Conservation (phyloP, 1,284 basidiomycete species). For the Melampsora americana region DNA sequence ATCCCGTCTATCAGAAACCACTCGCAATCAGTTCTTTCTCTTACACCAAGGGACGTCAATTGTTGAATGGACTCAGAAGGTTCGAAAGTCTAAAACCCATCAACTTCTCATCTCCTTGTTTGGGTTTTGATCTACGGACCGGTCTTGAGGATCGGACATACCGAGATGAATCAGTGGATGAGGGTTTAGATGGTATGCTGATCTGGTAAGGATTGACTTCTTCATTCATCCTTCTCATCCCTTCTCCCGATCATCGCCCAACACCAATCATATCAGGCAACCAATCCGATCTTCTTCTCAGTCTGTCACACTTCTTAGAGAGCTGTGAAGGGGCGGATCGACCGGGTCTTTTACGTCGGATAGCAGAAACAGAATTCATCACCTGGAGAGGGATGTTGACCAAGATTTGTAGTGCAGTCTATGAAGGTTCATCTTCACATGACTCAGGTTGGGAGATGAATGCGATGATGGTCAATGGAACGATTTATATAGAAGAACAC, state of each 20-base stretch:
- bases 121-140: conserved; percentile 14
- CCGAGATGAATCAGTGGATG: conserved; percentile 26
- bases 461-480: conserved; percentile 38
- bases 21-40: conserved; percentile 32
- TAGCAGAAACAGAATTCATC: conserved; percentile 6
- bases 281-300: too few species aligned
- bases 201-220: conserved; percentile 15
- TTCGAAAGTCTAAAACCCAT: conserved; percentile 16
- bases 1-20: conserved; percentile 22
- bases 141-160: not conserved
- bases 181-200: conserved; percentile 32
- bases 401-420: conserved; percentile 15
- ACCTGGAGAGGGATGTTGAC: conserved; percentile 36
- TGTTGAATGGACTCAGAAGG: not conserved
- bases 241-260: not conserved
- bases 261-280: too few species aligned
- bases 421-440: not conserved
- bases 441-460: conserved; percentile 16
- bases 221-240: too few species aligned
- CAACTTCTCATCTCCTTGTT: not conserved
- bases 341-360: not conserved
- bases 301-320: conserved; percentile 21
- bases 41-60: conserved; percentile 10
- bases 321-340: not conserved
- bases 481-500: conserved; percentile 17